A percentile compares a stretch with the other conserved stretches of the same genome.
These are phyloP conservation scores for Capsella bursapastoris DNA, from an alignment of 345 rosid species.

Conservation along the genomic window DNA sequence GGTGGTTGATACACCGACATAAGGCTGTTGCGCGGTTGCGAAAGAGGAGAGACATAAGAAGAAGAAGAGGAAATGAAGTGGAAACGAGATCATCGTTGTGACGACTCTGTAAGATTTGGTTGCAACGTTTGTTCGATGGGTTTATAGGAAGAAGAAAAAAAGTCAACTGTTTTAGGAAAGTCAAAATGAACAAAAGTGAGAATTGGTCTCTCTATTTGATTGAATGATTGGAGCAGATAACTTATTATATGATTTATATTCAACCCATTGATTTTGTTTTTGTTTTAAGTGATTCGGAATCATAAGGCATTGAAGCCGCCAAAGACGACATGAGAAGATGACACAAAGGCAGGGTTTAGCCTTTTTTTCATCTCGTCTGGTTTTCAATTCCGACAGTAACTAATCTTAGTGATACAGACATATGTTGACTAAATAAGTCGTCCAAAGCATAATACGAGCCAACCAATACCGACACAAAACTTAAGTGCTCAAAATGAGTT, in stretches of 20 bases:
- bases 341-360: background rate
- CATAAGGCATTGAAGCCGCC: slow-evolving; percentile 22
- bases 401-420: too few species aligned
- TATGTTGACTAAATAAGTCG: background rate
- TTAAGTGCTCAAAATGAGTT: background rate
- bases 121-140: background rate
- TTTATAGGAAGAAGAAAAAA: background rate
- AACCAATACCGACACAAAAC: background rate
- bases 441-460: background rate
- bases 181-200: slow-evolving; percentile 23
- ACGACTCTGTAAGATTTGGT: slow-evolving; percentile 24
- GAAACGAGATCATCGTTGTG: slow-evolving; percentile 11
- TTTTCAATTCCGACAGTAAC: background rate
- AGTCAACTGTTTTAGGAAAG: slow-evolving; percentile 25
- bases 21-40: slow-evolving; percentile 70
- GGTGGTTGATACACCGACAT: slow-evolving; percentile 53
- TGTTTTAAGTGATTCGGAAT: background rate
- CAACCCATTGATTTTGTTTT: background rate
- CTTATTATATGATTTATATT: background rate
- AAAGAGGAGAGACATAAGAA: slow-evolving; percentile 33
- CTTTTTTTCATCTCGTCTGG: background rate
- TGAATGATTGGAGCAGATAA: slow-evolving; percentile 4
- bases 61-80: slow-evolving; percentile 4
- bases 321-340: slow-evolving; percentile 2
- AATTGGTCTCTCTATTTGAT: slow-evolving; percentile 1